phyloP scores from a whole-genome alignment of 202 grass and related monocot genomes.

The Bolboschoenoplectus hybrid region DNA sequence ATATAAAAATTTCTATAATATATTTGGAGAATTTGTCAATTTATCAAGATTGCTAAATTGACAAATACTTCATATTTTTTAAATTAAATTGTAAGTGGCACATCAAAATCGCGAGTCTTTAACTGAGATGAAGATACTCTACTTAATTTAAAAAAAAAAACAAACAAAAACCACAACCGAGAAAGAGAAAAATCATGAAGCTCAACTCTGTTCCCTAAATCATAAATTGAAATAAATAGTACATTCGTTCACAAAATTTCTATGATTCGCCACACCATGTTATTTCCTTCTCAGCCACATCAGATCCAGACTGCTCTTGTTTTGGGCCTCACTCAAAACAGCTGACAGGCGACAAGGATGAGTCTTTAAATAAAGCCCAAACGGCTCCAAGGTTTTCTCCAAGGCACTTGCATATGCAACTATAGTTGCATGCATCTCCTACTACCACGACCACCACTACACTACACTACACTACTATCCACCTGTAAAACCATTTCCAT shows the following conservation, averaged over 20 bases:
- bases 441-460: neutral
- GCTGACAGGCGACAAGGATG: neutral
- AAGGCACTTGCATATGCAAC: neutral
- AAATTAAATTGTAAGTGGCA: too few relatives aligned
- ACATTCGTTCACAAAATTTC: neutral
- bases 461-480: neutral
- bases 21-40: too few relatives aligned
- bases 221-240: neutral
- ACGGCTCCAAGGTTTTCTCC: neutral
- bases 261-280: neutral
- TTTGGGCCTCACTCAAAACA: neutral
- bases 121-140: too few relatives aligned
- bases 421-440: slow-evolving; percentile 20
- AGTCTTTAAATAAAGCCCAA: slow-evolving; percentile 23
- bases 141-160: neutral
- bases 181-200: neutral
- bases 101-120: too few relatives aligned
- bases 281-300: neutral
- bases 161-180: neutral
- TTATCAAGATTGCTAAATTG: too few relatives aligned
- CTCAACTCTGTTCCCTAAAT: neutral
- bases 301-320: neutral
- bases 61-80: too few relatives aligned
- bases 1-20: too few relatives aligned
- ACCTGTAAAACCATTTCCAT: neutral